phyloP scores from a whole-genome alignment of 768 basidiomycete genomes.

The Rhizopogon roseolus region DNA sequence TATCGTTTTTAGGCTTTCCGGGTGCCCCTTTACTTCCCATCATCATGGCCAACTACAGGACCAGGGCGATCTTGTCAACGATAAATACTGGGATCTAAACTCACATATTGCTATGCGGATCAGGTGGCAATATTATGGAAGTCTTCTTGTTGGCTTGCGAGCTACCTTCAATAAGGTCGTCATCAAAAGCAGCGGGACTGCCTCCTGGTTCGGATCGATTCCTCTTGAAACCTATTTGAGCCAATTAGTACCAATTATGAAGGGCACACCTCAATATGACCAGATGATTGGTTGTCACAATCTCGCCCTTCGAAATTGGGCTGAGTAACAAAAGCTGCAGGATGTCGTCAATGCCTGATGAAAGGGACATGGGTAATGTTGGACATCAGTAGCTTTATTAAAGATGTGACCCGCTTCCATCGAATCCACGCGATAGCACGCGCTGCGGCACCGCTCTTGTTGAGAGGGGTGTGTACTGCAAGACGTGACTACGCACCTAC shows the following conservation, averaged over 20 bases:
- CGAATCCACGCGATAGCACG: slow-evolving; percentile 32
- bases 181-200: slow-evolving; percentile 6
- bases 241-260: slow-evolving; percentile 27
- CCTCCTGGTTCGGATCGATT: slow-evolving; percentile 16
- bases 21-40: slow-evolving; percentile 5
- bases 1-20: too few relatives aligned
- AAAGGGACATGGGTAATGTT: too few relatives aligned
- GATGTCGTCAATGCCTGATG: slow-evolving; percentile 1
- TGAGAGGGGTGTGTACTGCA: background rate
- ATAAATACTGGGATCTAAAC: slow-evolving; percentile 44
- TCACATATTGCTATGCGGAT: slow-evolving; percentile 25
- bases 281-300: slow-evolving; percentile 5
- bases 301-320: background rate
- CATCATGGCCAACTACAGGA: slow-evolving; percentile 31
- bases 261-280: slow-evolving; percentile 32
- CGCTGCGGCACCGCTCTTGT: slow-evolving; percentile 29
- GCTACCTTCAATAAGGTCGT: slow-evolving; percentile 10
- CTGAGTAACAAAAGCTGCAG: slow-evolving; percentile 15
- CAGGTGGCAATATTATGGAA: slow-evolving; percentile 20
- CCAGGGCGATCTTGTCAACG: slow-evolving; percentile 35
- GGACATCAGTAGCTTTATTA: too few relatives aligned
- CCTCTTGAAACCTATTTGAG: slow-evolving; percentile 24
- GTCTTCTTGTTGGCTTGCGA: slow-evolving; percentile 4
- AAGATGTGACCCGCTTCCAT: too few relatives aligned
- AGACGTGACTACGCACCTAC: slow-evolving; percentile 39